These are phyloP conservation scores for Leishmania turanica DNA, from an alignment of 208 protist species.

Conservation along the genomic window DNA sequence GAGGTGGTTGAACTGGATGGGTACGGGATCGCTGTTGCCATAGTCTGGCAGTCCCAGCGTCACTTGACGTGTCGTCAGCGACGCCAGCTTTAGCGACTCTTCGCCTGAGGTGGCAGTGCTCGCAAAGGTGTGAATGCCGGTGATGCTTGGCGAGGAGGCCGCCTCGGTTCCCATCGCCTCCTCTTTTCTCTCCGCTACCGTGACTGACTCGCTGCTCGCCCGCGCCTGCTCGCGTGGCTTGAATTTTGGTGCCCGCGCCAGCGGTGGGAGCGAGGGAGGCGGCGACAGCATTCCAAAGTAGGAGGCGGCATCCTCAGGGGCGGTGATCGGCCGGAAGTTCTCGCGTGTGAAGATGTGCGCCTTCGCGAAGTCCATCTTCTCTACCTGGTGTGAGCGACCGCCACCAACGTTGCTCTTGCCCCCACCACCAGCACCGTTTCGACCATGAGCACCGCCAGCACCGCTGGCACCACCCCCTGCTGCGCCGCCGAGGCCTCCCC, in stretches of 20 bases:
- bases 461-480: constrained; percentile 6
- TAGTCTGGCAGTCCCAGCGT: constrained; percentile 52
- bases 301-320: constrained; percentile 40
- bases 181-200: neutral
- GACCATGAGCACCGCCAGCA: constrained; percentile 4
- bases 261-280: constrained; percentile 13
- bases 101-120: constrained; percentile 34
- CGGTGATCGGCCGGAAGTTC: constrained; percentile 73
- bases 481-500: constrained; percentile 10
- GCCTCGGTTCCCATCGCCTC: neutral
- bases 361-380: constrained; percentile 59
- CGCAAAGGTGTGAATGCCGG: constrained; percentile 7
- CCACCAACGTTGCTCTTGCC: constrained; percentile 1
- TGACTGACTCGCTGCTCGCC: neutral
- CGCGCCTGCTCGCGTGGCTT: constrained; percentile 1
- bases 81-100: constrained; percentile 73
- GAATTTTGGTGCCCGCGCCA: constrained; percentile 5
- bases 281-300: constrained; percentile 28
- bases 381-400: constrained; percentile 14
- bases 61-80: constrained; percentile 57
- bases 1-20: constrained; percentile 76
- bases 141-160: neutral
- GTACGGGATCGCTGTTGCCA: constrained; percentile 47
- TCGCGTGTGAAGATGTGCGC: constrained; percentile 60
- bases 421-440: neutral